These are phyloP conservation scores for Medicago ruthenica DNA, from an alignment of 306 rosid species.

Conservation along the genomic window DNA sequence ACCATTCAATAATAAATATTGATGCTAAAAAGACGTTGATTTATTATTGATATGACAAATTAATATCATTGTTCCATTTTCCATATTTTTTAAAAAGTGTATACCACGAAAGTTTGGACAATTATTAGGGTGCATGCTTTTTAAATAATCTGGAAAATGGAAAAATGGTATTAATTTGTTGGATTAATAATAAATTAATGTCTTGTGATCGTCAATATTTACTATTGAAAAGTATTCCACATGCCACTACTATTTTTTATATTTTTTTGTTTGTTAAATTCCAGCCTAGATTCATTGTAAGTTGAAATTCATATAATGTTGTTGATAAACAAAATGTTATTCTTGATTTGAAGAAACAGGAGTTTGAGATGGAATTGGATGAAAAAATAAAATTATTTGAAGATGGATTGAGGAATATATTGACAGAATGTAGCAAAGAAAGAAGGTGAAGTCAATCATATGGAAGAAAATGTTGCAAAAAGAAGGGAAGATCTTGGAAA, in stretches of 20 bases:
- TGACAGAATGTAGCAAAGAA: conserved; percentile 76
- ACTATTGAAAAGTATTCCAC: conserved; percentile 8
- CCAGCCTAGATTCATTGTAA: conserved; percentile 48
- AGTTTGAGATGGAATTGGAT: conserved; percentile 77
- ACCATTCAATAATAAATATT: conserved; percentile 2
- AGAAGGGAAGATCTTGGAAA: conserved; percentile 79
- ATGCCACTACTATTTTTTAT: background rate
- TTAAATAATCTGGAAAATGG: conserved; percentile 19
- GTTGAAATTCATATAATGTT: conserved; percentile 83
- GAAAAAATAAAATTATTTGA: conserved; percentile 79
- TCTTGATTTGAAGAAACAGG: conserved; percentile 71
- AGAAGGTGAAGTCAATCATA: conserved; percentile 85
- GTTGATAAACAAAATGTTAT: conserved; percentile 74
- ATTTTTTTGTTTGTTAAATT: conserved; percentile 23
- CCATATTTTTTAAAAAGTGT: conserved; percentile 23
- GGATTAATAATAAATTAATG: background rate
- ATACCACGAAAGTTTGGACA: background rate
- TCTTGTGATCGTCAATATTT: background rate
- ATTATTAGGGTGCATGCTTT: conserved; percentile 4
- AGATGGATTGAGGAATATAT: conserved; percentile 67
- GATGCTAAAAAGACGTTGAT: background rate
- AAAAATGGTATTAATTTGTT: background rate
- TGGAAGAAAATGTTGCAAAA: conserved; percentile 80
- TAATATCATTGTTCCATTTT: background rate
- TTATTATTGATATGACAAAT: background rate